Percentiles rank a stretch among this genome's conserved stretches.
Evolutionary conservation across 208 protist genomes (phyloP).

Genomic region (Leishmania martiniquensis): DNA sequence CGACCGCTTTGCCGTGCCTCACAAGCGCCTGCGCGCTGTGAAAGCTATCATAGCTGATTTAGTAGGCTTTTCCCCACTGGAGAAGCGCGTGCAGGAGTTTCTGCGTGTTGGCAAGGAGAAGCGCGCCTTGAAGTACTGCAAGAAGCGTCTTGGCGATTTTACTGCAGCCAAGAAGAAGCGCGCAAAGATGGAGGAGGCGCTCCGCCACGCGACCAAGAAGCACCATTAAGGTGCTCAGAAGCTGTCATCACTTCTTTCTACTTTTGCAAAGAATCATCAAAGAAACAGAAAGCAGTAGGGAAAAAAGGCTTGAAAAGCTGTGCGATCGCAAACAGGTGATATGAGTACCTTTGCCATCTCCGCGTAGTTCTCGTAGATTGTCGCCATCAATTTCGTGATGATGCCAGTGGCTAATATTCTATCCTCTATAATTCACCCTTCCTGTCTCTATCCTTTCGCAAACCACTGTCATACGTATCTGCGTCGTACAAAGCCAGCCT

Average conservation of each 20-base stretch:
- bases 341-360: background rate
- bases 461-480: background rate
- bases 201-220: constrained; percentile 88
- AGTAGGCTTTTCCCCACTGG: constrained; percentile 92
- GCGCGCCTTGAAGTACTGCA: constrained; percentile 95
- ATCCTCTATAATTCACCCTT: background rate
- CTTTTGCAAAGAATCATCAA: constrained; percentile 8
- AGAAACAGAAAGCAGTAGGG: background rate
- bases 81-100: constrained; percentile 94
- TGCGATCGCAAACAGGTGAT: background rate
- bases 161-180: constrained; percentile 93
- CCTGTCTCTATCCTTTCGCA: background rate
- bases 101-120: constrained; percentile 96
- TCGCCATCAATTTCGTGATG: background rate
- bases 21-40: constrained; percentile 92
- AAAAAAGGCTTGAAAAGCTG: constrained; percentile 9
- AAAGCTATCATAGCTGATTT: constrained; percentile 93
- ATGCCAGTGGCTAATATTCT: background rate
- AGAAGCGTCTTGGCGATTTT: constrained; percentile 93
- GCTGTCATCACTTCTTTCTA: constrained; percentile 24
- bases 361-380: background rate
- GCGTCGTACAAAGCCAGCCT: background rate
- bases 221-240: constrained; percentile 18
- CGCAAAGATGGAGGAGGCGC: constrained; percentile 90
- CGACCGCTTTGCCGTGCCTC: constrained; percentile 84